Percentiles rank a stretch among this genome's conserved stretches.
Conservation (phyloP, 2,329 filamentous ascomycete species). For the Botryotinia convoluta region DNA sequence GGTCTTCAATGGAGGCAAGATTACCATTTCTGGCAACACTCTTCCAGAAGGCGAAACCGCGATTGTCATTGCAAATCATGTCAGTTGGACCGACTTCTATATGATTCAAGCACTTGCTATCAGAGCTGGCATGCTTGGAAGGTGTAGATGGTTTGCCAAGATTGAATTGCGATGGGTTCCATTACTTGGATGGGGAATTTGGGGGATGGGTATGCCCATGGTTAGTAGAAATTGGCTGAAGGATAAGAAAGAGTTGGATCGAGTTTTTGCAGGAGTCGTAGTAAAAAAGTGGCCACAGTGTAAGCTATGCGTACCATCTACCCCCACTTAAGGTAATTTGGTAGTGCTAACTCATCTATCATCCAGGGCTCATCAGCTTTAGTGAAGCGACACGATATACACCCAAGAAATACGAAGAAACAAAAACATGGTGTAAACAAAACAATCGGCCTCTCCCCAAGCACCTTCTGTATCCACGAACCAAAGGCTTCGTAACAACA, state of each 20-base stretch:
- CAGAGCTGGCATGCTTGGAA: constrained; percentile 55
- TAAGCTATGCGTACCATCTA: constrained; percentile 40
- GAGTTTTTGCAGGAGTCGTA: constrained; percentile 55
- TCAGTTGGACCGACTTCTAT: constrained; percentile 63
- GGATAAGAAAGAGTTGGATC: constrained; percentile 55
- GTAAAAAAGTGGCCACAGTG: constrained; percentile 55
- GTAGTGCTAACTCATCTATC: constrained; percentile 16
- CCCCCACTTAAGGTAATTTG: not conserved
- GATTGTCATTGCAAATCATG: constrained; percentile 59
- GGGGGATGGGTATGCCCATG: constrained; percentile 64
- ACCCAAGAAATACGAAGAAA: constrained; percentile 50
- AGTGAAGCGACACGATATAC: constrained; percentile 63
- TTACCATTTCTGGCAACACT: constrained; percentile 52
- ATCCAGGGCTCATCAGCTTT: constrained; percentile 60
- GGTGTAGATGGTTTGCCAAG: constrained; percentile 62
- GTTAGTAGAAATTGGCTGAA: constrained; percentile 58
- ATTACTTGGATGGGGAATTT: constrained; percentile 62
- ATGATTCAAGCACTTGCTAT: constrained; percentile 59
- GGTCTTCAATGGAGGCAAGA: constrained; percentile 50
- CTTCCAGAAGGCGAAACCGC: constrained; percentile 56
- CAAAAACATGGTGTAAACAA: constrained; percentile 51
- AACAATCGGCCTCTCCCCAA: constrained; percentile 50
- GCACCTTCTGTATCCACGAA: constrained; percentile 59
- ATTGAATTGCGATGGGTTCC: constrained; percentile 57
- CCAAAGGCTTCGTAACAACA: constrained; percentile 59